phyloP scores from a whole-genome alignment of 2,329 filamentous ascomycete species.

The Alternaria ethzedia region DNA sequence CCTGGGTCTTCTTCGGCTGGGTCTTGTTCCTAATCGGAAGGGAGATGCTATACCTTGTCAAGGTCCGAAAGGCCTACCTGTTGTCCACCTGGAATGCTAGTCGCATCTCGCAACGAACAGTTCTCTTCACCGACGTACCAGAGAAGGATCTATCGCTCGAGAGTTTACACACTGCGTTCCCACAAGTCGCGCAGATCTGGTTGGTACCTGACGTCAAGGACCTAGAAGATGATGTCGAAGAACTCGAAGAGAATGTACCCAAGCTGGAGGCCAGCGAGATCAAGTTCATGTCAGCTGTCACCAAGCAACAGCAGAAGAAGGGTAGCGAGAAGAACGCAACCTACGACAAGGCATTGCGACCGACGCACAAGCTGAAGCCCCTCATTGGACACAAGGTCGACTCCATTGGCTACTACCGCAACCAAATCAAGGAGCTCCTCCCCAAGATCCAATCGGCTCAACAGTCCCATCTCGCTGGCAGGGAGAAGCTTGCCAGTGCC shows the following conservation, averaged over 20 bases:
- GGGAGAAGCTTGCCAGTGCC: slow-evolving; percentile 71
- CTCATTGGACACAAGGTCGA: slow-evolving; percentile 58
- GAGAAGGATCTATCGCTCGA: slow-evolving; percentile 46
- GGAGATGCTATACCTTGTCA: slow-evolving; percentile 55
- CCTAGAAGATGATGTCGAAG: slow-evolving; percentile 51
- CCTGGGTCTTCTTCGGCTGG: slow-evolving; percentile 52
- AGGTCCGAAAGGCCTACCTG: slow-evolving; percentile 56
- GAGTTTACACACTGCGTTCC: slow-evolving; percentile 48
- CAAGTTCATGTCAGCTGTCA: slow-evolving; percentile 36
- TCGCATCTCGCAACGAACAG: slow-evolving; percentile 55
- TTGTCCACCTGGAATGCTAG: slow-evolving; percentile 52
- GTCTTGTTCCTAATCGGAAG: slow-evolving; percentile 54
- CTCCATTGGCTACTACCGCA: slow-evolving; percentile 84
- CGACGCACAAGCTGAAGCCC: slow-evolving; percentile 49
- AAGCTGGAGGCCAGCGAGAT: slow-evolving; percentile 55
- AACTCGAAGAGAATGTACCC: slow-evolving; percentile 51
- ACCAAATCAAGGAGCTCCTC: slow-evolving; percentile 73
- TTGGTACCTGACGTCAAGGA: slow-evolving; percentile 55
- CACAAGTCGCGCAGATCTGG: slow-evolving; percentile 53
- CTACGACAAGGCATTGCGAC: slow-evolving; percentile 67
- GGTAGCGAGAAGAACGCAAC: slow-evolving; percentile 59
- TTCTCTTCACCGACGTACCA: slow-evolving; percentile 57
- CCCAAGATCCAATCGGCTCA: slow-evolving; percentile 74
- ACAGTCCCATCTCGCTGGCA: slow-evolving; percentile 68
- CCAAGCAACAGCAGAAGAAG: slow-evolving; percentile 4